These are phyloP conservation scores for Cytospora chrysosperma DNA, from an alignment of 2,329 filamentous ascomycete genomes.

Conservation along the genomic window DNA sequence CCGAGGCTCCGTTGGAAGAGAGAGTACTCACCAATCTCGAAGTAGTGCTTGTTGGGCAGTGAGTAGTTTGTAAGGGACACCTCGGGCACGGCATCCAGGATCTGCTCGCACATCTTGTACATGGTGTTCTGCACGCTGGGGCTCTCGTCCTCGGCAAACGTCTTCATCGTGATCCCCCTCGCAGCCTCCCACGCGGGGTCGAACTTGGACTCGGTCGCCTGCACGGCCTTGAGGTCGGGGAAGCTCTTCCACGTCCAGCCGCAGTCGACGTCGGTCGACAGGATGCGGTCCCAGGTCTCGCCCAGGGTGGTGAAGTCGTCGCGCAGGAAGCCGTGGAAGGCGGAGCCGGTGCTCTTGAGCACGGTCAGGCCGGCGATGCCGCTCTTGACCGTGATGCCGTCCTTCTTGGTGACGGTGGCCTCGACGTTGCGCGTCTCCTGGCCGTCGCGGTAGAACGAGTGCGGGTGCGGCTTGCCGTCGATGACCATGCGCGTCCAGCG, in stretches of 20 bases:
- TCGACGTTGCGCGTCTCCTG: slow-evolving; percentile 84
- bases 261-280: slow-evolving; percentile 89
- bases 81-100: slow-evolving; percentile 72
- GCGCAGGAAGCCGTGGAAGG: slow-evolving; percentile 90
- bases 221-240: slow-evolving; percentile 63
- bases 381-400: slow-evolving; percentile 74
- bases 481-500: slow-evolving; percentile 88
- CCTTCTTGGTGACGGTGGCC: slow-evolving; percentile 63
- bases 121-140: slow-evolving; percentile 95
- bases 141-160: slow-evolving; percentile 86
- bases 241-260: slow-evolving; percentile 84
- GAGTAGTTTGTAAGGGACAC: slow-evolving; percentile 75
- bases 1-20: neutral
- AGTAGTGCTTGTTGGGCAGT: slow-evolving; percentile 98
- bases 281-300: slow-evolving; percentile 92
- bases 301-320: slow-evolving; percentile 90
- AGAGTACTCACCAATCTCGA: slow-evolving; percentile 76
- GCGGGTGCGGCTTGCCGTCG: slow-evolving; percentile 87
- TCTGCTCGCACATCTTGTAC: slow-evolving; percentile 96
- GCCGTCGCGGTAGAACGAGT: slow-evolving; percentile 91
- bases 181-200: slow-evolving; percentile 76
- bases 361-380: slow-evolving; percentile 81
- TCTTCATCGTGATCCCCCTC: slow-evolving; percentile 83
- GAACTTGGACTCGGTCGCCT: slow-evolving; percentile 64
- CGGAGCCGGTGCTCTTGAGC: slow-evolving; percentile 93